Conservation (phyloP, 345 rosid genomes). For the Mangifera indica region DNA sequence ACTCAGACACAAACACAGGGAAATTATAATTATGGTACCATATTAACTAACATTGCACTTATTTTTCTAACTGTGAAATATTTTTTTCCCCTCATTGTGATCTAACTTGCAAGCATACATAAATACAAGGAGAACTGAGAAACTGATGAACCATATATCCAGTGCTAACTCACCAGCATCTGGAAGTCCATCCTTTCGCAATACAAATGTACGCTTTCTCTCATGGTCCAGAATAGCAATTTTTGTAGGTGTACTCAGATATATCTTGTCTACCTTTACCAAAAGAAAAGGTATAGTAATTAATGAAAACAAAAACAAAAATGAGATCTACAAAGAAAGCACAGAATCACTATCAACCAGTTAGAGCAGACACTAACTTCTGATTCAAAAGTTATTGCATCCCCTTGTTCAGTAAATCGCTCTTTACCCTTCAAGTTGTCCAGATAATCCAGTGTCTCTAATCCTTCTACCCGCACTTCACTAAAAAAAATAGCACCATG, state of each 20-base stretch:
- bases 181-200: constrained; percentile 64
- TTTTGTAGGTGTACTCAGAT: constrained; percentile 56
- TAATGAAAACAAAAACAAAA: neutral
- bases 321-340: neutral
- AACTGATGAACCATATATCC: neutral
- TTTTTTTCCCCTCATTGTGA: neutral
- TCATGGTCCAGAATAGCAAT: constrained; percentile 65
- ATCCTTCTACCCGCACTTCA: constrained; percentile 69
- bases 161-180: constrained; percentile 52
- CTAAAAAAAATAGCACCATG: constrained; percentile 30
- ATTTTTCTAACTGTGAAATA: neutral
- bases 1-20: neutral
- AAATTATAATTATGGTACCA: neutral
- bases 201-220: constrained; percentile 56
- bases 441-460: constrained; percentile 62
- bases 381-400: constrained; percentile 63
- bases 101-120: neutral
- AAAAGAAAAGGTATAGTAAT: neutral
- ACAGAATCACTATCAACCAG: neutral
- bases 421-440: constrained; percentile 49
- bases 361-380: constrained; percentile 38
- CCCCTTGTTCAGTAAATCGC: constrained; percentile 67
- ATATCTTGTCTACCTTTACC: constrained; percentile 46
- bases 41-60: neutral
- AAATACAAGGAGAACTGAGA: neutral